A percentile compares a stretch with the other conserved stretches of the same genome.
phyloP scores from a whole-genome alignment of 495 filamentous ascomycete species.

The Achaetomiella virescens region DNA sequence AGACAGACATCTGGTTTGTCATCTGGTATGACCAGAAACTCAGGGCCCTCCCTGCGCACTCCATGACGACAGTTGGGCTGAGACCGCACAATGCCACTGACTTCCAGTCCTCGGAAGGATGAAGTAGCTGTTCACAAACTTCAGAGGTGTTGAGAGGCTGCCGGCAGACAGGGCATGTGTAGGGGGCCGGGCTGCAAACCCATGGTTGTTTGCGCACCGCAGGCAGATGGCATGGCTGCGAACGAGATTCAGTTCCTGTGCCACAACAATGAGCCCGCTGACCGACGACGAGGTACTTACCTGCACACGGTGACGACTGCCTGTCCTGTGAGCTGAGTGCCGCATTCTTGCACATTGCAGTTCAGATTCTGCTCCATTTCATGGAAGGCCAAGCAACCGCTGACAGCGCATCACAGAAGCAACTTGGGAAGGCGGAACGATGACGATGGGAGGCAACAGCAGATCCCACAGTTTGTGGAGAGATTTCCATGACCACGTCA shows the following conservation, averaged over 20 bases:
- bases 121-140: constrained; percentile 60
- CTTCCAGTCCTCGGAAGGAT: constrained; percentile 90
- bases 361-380: constrained; percentile 66
- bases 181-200: constrained; percentile 55
- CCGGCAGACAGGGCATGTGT: constrained; percentile 77
- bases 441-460: background rate
- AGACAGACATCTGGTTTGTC: constrained; percentile 74
- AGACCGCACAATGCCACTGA: constrained; percentile 83
- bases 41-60: constrained; percentile 78
- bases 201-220: constrained; percentile 62
- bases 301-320: constrained; percentile 92
- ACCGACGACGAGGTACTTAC: constrained; percentile 35
- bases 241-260: constrained; percentile 6
- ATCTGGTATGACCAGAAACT: constrained; percentile 91
- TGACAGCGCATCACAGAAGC: background rate
- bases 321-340: constrained; percentile 60
- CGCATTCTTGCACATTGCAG: constrained; percentile 81
- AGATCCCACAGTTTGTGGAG: too few relatives aligned
- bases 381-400: background rate
- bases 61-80: constrained; percentile 78
- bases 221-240: constrained; percentile 81
- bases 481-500: too few relatives aligned
- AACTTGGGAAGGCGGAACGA: background rate
- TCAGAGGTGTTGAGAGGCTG: constrained; percentile 63
- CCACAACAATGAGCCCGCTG: background rate